Percentiles rank a stretch among this genome's conserved stretches.
Conservation (phyloP, 2,329 filamentous ascomycete species). For the Alternaria consortialis region DNA sequence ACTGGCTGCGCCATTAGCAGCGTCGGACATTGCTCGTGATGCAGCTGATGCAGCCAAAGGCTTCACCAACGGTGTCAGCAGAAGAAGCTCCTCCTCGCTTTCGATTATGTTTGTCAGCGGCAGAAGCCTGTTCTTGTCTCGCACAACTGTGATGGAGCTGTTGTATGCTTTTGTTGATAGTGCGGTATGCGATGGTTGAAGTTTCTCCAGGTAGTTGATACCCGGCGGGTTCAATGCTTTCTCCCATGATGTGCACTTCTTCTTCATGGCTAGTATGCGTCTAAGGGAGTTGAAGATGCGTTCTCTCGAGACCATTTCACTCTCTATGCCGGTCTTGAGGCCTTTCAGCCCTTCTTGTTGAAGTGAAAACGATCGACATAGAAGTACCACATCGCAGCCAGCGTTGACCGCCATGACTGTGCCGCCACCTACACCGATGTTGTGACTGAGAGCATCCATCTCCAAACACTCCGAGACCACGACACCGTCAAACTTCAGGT, state of each 20-base stretch:
- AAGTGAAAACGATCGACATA: slow-evolving; percentile 86
- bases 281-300: slow-evolving; percentile 82
- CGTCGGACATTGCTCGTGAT: slow-evolving; percentile 73
- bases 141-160: slow-evolving; percentile 88
- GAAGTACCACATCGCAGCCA: slow-evolving; percentile 88
- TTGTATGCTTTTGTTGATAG: slow-evolving; percentile 90
- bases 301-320: slow-evolving; percentile 83
- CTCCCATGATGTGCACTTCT: slow-evolving; percentile 87
- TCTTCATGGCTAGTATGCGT: slow-evolving; percentile 82
- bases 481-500: slow-evolving; percentile 89
- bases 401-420: slow-evolving; percentile 98
- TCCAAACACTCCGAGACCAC: slow-evolving; percentile 95
- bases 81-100: slow-evolving; percentile 84
- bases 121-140: slow-evolving; percentile 85
- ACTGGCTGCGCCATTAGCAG: slow-evolving; percentile 61
- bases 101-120: slow-evolving; percentile 84
- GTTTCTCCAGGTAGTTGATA: slow-evolving; percentile 75
- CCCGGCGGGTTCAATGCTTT: slow-evolving; percentile 89
- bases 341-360: slow-evolving; percentile 93
- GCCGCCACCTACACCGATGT: slow-evolving; percentile 95
- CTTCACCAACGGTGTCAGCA: slow-evolving; percentile 89
- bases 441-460: slow-evolving; percentile 95
- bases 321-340: slow-evolving; percentile 87
- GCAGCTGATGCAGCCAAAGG: slow-evolving; percentile 89
- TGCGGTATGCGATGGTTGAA: slow-evolving; percentile 82